Conservation (phyloP, 768 basidiomycete species). For the Rossbeevera mucosa region DNA sequence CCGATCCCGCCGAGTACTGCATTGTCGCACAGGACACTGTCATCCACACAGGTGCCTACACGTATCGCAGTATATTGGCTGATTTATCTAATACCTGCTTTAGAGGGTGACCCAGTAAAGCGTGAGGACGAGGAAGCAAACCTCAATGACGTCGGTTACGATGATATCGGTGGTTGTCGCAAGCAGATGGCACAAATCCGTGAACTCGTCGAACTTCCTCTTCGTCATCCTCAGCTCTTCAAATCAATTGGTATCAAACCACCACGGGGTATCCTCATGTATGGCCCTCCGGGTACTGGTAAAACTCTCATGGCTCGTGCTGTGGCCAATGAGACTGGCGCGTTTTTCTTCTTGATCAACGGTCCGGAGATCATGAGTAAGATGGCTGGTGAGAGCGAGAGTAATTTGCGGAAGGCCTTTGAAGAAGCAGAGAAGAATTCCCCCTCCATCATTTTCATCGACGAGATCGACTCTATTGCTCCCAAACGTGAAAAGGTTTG, state of each 20-base stretch:
- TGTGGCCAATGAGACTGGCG: slow-evolving; percentile 98
- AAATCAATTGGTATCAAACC: slow-evolving; percentile 99
- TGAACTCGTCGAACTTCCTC: slow-evolving; percentile 95
- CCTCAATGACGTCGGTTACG: slow-evolving; percentile 95
- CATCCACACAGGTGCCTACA: slow-evolving; percentile 70
- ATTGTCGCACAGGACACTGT: slow-evolving; percentile 99
- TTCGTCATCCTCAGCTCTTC: slow-evolving; percentile 98
- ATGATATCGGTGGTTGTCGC: slow-evolving; percentile 98
- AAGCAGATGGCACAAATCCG: slow-evolving; percentile 99
- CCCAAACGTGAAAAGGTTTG: slow-evolving; percentile 98
- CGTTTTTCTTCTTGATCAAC: slow-evolving; percentile 99
- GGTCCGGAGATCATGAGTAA: slow-evolving; percentile 99
- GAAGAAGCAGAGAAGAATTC: slow-evolving; percentile 99
- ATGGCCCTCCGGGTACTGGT: slow-evolving; percentile 97
- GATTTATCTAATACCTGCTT: slow-evolving; percentile 7
- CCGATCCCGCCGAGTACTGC: slow-evolving; percentile 96
- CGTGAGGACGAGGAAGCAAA: slow-evolving; percentile 98
- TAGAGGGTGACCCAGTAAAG: slow-evolving; percentile 98
- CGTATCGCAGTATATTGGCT: neutral
- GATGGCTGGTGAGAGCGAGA: slow-evolving; percentile 99
- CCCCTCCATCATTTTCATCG: slow-evolving; percentile 99
- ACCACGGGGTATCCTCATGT: slow-evolving; percentile 98
- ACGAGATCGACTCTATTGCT: slow-evolving; percentile 98
- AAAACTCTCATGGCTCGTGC: slow-evolving; percentile 99
- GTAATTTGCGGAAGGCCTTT: slow-evolving; percentile 96